Evolutionary conservation across 176 grass and related monocot genomes (phyloP).

Genomic region (Hordeum vulgare): MorexV3_pseudomolecules_assembly NC_058519.1:16561453-16561952

Average conservation of each 20-base stretch:
- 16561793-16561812: slow-evolving; percentile 44
- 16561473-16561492: not conserved
- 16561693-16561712: slow-evolving; percentile 29
- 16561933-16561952: slow-evolving; percentile 26
- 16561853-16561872: slow-evolving; percentile 14
- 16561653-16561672: slow-evolving; percentile 43
- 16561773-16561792: slow-evolving; percentile 34
- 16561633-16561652: not conserved
- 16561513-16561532: slow-evolving; percentile 21
- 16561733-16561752: slow-evolving; percentile 50
- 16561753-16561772: slow-evolving; percentile 22
- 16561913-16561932: slow-evolving; percentile 36
- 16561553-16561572: slow-evolving; percentile 12
- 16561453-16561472: not conserved
- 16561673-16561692: slow-evolving; percentile 33
- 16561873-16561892: slow-evolving; percentile 13
- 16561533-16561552: slow-evolving; percentile 7
- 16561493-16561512: not conserved
- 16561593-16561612: not conserved
- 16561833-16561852: slow-evolving; percentile 14
- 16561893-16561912: slow-evolving; percentile 11
- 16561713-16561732: slow-evolving; percentile 33
- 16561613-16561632: no score
- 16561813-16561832: not conserved
- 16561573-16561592: not conserved